phyloP scores from a whole-genome alignment of 2,329 filamentous ascomycete genomes.

The Aspergillus caelatus region DNA sequence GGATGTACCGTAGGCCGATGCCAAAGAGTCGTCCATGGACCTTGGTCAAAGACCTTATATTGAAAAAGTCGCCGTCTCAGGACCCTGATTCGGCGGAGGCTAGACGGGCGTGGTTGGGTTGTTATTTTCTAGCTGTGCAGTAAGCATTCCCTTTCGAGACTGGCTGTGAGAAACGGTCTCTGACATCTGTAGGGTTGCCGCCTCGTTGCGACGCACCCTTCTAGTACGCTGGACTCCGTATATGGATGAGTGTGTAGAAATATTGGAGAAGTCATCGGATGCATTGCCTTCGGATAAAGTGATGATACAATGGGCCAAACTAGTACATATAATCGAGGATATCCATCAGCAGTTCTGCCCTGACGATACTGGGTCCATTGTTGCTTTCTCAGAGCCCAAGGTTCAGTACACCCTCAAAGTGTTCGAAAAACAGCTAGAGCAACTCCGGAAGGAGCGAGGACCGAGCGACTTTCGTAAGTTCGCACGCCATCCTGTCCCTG shows the following conservation, averaged over 20 bases:
- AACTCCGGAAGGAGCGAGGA: conserved; percentile 60
- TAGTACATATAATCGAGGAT: conserved; percentile 68
- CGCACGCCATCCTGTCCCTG: background rate
- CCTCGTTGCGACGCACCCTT: conserved; percentile 61
- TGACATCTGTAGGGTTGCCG: conserved; percentile 51
- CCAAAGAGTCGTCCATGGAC: conserved; percentile 34
- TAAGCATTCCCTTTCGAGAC: conserved; percentile 32
- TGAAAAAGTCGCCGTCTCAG: conserved; percentile 38
- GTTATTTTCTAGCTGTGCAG: conserved; percentile 64
- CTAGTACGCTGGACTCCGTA: conserved; percentile 64
- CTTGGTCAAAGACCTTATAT: conserved; percentile 43
- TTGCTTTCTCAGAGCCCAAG: conserved; percentile 62
- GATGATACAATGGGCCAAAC: conserved; percentile 60
- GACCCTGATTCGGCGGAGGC: conserved; percentile 60
- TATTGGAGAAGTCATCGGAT: conserved; percentile 59
- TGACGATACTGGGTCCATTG: conserved; percentile 62
- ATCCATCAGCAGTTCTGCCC: conserved; percentile 67
- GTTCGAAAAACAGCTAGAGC: conserved; percentile 66
- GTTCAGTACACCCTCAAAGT: conserved; percentile 66
- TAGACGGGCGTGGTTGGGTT: conserved; percentile 61
- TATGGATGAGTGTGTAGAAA: conserved; percentile 64
- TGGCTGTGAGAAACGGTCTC: background rate
- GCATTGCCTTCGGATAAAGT: conserved; percentile 59
- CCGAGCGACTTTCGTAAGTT: conserved; percentile 60
- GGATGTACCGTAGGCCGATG: conserved; percentile 64